A percentile compares a stretch with the other conserved stretches of the same genome.
phyloP scores from a whole-genome alignment of 768 basidiomycete genomes.

The Paxillus involutus region DNA sequence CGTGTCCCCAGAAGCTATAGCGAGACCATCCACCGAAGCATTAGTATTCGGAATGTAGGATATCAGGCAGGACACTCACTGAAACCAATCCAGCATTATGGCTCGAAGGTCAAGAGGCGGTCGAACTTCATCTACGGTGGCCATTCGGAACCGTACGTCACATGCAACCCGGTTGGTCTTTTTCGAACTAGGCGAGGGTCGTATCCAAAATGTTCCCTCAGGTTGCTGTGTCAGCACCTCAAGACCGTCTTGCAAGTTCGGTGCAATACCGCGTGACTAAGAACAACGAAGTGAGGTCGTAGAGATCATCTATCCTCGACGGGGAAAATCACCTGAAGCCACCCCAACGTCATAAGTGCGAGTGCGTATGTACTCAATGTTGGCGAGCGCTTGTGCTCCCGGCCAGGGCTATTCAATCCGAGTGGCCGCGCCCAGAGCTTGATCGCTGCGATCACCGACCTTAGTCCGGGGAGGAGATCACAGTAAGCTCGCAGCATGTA shows the following conservation, averaged over 20 bases:
- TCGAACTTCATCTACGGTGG: slow-evolving; percentile 10
- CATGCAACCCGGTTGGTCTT: slow-evolving; percentile 20
- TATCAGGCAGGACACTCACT: slow-evolving; percentile 28
- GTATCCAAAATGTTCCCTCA: slow-evolving; percentile 34
- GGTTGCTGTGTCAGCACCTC: slow-evolving; percentile 3
- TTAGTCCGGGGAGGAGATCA: slow-evolving; percentile 41
- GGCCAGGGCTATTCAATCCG: slow-evolving; percentile 48
- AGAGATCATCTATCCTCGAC: background rate
- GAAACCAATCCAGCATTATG: slow-evolving; percentile 41
- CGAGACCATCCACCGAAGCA: background rate
- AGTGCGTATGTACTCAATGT: slow-evolving; percentile 66
- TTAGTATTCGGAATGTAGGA: background rate
- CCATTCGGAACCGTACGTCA: slow-evolving; percentile 30
- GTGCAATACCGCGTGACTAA: slow-evolving; percentile 45
- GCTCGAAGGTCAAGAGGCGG: slow-evolving; percentile 14
- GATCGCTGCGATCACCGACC: slow-evolving; percentile 44
- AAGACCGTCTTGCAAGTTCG: slow-evolving; percentile 50
- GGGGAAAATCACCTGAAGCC: slow-evolving; percentile 49
- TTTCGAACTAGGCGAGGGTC: slow-evolving; percentile 8
- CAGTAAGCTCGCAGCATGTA: slow-evolving; percentile 53
- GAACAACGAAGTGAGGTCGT: background rate
- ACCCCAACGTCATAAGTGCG: slow-evolving; percentile 58
- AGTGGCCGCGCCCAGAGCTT: slow-evolving; percentile 62
- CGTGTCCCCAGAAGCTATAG: slow-evolving; percentile 45
- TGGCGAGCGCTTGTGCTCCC: slow-evolving; percentile 7